Evolutionary conservation across 176 grass and related monocot species (phyloP).

Genomic region (Bothriochloa decipiens): DNA sequence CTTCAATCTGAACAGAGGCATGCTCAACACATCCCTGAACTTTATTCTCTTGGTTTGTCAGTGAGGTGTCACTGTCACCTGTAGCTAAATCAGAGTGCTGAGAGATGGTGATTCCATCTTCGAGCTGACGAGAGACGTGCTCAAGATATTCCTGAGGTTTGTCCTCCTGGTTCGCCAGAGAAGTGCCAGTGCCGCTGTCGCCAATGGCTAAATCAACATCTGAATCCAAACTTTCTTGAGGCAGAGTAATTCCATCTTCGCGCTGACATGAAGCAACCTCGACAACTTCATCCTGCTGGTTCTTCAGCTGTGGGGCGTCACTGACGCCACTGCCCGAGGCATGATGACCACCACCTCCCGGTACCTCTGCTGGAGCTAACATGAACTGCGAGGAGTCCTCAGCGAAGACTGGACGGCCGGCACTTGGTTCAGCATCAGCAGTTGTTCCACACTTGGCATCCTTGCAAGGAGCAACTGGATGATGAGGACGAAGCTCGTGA

Average conservation of each 20-base stretch:
- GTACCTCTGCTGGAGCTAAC: background rate
- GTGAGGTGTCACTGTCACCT: background rate
- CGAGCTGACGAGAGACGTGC: background rate
- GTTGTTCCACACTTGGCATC: background rate
- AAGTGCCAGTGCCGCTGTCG: background rate
- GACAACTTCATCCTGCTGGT: background rate
- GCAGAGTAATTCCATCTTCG: background rate
- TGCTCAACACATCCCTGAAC: background rate
- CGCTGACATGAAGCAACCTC: background rate
- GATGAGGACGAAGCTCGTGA: background rate
- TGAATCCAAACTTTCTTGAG: background rate
- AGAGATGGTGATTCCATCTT: background rate
- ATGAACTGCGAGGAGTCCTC: background rate
- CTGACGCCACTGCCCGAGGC: background rate
- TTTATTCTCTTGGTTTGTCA: background rate
- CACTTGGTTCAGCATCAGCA: background rate
- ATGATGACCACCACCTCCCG: background rate
- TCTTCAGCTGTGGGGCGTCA: background rate
- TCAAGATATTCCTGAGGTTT: background rate
- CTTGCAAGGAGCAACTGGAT: background rate
- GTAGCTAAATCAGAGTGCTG: background rate
- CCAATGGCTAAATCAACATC: background rate
- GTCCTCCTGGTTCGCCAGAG: background rate
- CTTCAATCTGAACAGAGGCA: background rate
- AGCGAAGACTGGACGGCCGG: background rate